phyloP scores from a whole-genome alignment of 2,329 filamentous ascomycete genomes.

The Hysterium pulicare region DNA sequence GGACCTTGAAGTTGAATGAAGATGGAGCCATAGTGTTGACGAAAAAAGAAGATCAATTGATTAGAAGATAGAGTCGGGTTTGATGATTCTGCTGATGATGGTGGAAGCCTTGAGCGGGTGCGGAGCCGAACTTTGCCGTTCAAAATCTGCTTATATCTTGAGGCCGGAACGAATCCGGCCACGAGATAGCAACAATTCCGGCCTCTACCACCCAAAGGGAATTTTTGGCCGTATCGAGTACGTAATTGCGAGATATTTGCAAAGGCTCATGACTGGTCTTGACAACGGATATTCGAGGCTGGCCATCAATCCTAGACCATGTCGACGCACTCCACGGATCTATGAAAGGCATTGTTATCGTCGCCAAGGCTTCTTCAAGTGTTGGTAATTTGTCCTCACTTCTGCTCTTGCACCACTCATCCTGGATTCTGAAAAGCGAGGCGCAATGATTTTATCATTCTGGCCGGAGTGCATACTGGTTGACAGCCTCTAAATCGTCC shows the following conservation, averaged over 20 bases:
- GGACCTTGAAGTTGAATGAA: slow-evolving; percentile 55
- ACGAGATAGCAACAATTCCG: slow-evolving; percentile 26
- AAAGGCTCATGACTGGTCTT: slow-evolving; percentile 1
- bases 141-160: slow-evolving; percentile 31
- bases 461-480: too few species aligned
- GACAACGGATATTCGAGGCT: too few species aligned
- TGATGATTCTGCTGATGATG: background rate
- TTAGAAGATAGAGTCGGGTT: slow-evolving; percentile 5
- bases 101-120: slow-evolving; percentile 1
- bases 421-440: too few species aligned
- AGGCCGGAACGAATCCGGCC: slow-evolving; percentile 35
- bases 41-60: slow-evolving; percentile 48
- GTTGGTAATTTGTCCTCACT: too few species aligned
- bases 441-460: too few species aligned
- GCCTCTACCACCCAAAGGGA: slow-evolving; percentile 20
- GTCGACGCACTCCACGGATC: too few species aligned
- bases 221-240: slow-evolving; percentile 25
- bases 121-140: too few species aligned
- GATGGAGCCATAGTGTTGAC: slow-evolving; percentile 32
- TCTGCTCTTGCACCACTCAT: too few species aligned
- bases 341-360: too few species aligned
- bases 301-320: too few species aligned
- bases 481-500: too few species aligned
- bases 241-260: slow-evolving; percentile 28
- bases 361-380: too few species aligned